Evolutionary conservation across 2,329 filamentous ascomycete species (phyloP), one percentile per base, ranked within the genome.

Genomic region (Chaetoscypha palmicola): DNA sequence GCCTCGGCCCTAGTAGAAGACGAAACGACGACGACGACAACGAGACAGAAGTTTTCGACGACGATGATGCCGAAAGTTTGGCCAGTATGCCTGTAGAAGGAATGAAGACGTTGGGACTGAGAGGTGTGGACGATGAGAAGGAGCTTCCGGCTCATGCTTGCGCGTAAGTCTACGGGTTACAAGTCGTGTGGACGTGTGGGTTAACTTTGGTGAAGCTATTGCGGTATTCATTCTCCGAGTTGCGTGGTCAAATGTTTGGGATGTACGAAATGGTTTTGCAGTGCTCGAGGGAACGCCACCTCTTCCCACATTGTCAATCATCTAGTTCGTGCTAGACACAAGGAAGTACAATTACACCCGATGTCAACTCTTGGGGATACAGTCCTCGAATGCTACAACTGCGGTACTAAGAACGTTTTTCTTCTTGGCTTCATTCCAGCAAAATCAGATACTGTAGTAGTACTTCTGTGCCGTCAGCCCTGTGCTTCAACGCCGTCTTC

Each of bases 231-330:
- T 69, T 94, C 94, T 46, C 84, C 92, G 2, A 84, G 85, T 62
- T 92, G 86, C 54, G 94, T 98, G 45, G 92, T 98, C 58, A 97
- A 96, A 69, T 98, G 92, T 62, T 74, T 98, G 49, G 77, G 83
- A 48, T 98, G 92, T 72, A 91, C 79, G 71, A 98, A 97, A 64
- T 98, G 92, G 92, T 98, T 98, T 65, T 98, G 92, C 69, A 97
- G 90, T 66, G 90, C 91, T 48, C 86, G 91, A 59, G 91, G 92
- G 55, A 98, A 96, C 66, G 90, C 90, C 14, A 94, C 87, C 40
- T 96, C 91, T 20, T 95, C 91, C 24, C 92, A 98, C 64, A 97
- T 98, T 58, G 88, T 98, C 68, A 97, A 97, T 65, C 92, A 98
- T 63, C 79, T 98, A 24, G 92, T 98, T 48, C 86, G 94, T 60